Evolutionary conservation across 108 stramenopile species (phyloP), one percentile per base, ranked within the genome.

Genomic region (Schizochytrium sp.): DNA sequence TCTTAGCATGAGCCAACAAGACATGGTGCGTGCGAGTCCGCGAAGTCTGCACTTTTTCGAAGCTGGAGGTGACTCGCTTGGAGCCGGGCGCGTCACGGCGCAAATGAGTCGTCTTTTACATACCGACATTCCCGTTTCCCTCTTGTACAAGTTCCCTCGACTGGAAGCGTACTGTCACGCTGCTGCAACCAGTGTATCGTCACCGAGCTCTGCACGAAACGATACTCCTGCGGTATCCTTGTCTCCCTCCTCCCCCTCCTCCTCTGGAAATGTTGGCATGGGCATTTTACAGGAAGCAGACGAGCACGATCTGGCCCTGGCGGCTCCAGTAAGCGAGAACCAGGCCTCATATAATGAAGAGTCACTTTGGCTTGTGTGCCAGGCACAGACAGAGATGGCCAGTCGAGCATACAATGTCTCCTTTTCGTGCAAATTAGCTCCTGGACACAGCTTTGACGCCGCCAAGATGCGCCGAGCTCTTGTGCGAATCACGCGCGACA

Each of bases 321-420:
- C 55, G 16, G 14, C 8, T 8, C 63, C 25, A 23, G 63, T 10
- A 28, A 10, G 25, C 6, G 8, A 69, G 1, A 41, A 69, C 1
- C 25, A 23, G 4, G 19, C 76, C 25, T 83, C 76, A 4, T 83
- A 45, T 23, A 83, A 83, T 53, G 76, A 83, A 45, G 76, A 83
- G 51, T 83, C 76, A 4, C 51, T 83, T 47, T 83, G 76, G 76
- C 76, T 83, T 6, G 76, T 83, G 8, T 83, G 76, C 76, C 76
- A 83, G 28, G 51, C 45, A 12, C 45, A 53, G n/a, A 53, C 19
- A 6, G 10, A 47, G 12, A 25, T 47, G 45, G 76, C 76, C 48
- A 83, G 76, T 28, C 45, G 48, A 23, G 76, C 76, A 6, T 83
- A 83, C 51, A 83, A 83, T 45, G 76, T 83, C 25, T 28, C 76